phyloP scores from a whole-genome alignment of 257 asterid genomes.

The Knoxia roxburghii region DNA sequence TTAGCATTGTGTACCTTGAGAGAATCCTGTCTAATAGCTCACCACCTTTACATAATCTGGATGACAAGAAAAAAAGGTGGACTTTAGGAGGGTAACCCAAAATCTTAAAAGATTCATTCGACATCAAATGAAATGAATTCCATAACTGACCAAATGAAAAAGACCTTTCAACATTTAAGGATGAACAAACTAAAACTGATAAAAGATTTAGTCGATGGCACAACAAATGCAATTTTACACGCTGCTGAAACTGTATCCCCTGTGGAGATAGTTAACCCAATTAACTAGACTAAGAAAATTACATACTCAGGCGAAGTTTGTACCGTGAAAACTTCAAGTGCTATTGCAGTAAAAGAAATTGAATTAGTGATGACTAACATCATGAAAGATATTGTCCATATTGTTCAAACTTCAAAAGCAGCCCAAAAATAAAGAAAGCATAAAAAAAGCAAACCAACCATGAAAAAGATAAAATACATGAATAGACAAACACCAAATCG shows the following conservation, averaged over 20 bases:
- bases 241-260: neutral
- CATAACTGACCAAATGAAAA: neutral
- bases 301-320: neutral
- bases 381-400: neutral
- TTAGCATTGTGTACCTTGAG: constrained; percentile 39
- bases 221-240: neutral
- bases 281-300: neutral
- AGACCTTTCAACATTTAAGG: neutral
- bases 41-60: constrained; percentile 86
- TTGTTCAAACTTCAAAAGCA: too few species aligned
- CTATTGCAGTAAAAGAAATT: neutral
- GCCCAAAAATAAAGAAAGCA: neutral
- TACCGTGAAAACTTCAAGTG: neutral
- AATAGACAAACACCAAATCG: neutral
- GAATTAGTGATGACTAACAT: neutral
- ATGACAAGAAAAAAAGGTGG: constrained; percentile 1
- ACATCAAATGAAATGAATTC: neutral
- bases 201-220: neutral
- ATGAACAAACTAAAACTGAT: neutral
- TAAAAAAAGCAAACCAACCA: neutral
- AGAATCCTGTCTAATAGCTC: constrained; percentile 75
- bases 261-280: neutral
- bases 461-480: neutral
- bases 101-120: neutral
- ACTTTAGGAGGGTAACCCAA: neutral